A percentile compares a stretch with the other conserved stretches of the same genome.
phyloP scores from a whole-genome alignment of 2,329 filamentous ascomycete species.

The Stachybotrys elegans region DNA sequence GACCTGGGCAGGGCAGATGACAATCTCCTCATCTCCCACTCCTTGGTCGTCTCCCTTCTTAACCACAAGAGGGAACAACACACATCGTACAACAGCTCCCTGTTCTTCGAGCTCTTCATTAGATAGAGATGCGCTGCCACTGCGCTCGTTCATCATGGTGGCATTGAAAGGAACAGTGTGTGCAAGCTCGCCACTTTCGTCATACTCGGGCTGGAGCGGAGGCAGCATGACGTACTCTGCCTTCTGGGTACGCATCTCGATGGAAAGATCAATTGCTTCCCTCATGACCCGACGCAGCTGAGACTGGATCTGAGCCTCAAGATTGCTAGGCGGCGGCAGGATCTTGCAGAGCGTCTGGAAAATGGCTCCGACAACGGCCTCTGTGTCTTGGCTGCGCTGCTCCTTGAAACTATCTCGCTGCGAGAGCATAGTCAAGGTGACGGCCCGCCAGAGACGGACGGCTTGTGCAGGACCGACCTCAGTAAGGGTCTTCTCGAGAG shows the following conservation, averaged over 20 bases:
- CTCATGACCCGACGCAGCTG: constrained; percentile 84
- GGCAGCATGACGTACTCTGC: constrained; percentile 99
- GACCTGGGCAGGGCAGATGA: constrained; percentile 92
- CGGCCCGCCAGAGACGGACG: constrained; percentile 96
- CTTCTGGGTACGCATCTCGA: constrained; percentile 96
- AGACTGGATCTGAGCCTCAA: constrained; percentile 74
- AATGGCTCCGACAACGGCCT: constrained; percentile 85
- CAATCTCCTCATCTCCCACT: constrained; percentile 86
- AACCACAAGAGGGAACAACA: constrained; percentile 93
- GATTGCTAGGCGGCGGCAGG: constrained; percentile 77
- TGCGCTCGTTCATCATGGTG: constrained; percentile 89
- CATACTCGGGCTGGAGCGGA: constrained; percentile 89
- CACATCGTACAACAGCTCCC: constrained; percentile 76
- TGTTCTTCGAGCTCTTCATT: constrained; percentile 78
- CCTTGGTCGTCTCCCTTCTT: constrained; percentile 91
- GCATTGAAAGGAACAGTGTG: constrained; percentile 90
- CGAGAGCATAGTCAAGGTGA: constrained; percentile 84
- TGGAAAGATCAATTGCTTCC: constrained; percentile 81
- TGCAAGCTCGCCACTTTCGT: constrained; percentile 82
- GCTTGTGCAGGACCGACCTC: constrained; percentile 84
- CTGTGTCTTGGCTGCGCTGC: constrained; percentile 84
- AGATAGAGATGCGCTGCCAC: constrained; percentile 50
- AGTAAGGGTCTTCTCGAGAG: constrained; percentile 82
- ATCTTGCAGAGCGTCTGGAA: constrained; percentile 79
- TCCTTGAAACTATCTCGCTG: constrained; percentile 73